These are phyloP conservation scores for Pseudocercospora pini-densiflorae DNA, from an alignment of 2,329 filamentous ascomycete species.

Conservation along the genomic window DNA sequence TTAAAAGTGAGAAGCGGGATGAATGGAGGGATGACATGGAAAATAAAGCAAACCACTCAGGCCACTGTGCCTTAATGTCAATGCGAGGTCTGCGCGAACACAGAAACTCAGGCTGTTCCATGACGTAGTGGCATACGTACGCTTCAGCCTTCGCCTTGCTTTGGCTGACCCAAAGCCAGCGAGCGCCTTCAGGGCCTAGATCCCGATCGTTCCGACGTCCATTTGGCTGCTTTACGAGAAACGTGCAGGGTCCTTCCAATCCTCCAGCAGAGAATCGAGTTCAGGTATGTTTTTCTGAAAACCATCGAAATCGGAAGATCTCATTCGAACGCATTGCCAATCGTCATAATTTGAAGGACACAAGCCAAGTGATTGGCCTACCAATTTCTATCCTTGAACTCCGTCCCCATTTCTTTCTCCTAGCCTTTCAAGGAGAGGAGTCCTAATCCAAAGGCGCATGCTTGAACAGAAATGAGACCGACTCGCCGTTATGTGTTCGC, in stretches of 20 bases:
- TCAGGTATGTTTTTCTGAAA: not conserved
- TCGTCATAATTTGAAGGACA: not conserved
- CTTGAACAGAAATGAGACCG: constrained; percentile 70
- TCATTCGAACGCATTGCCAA: not conserved
- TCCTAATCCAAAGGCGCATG: constrained; percentile 57
- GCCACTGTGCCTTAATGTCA: not conserved
- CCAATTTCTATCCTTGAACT: not conserved
- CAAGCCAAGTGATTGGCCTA: not conserved
- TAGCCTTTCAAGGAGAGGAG: not conserved
- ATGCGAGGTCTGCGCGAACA: not conserved
- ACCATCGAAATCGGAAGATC: not conserved
- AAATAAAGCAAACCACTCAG: not conserved
- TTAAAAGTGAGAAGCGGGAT: constrained; percentile 4
- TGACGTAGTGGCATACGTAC: constrained; percentile 21
- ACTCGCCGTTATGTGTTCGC: constrained; percentile 70
- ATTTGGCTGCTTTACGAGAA: not conserved
- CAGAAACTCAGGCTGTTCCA: not conserved
- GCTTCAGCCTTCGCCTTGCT: constrained; percentile 6
- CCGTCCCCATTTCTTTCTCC: not conserved
- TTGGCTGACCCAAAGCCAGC: not conserved
- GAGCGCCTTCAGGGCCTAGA: not conserved
- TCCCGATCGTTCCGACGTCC: constrained; percentile 2
- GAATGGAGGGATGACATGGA: not conserved
- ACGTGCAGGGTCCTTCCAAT: not conserved
- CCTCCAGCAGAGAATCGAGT: not conserved